These are phyloP conservation scores for Trichoderma orchidacearum DNA, from an alignment of 495 filamentous ascomycete species.

Conservation along the genomic window DNA sequence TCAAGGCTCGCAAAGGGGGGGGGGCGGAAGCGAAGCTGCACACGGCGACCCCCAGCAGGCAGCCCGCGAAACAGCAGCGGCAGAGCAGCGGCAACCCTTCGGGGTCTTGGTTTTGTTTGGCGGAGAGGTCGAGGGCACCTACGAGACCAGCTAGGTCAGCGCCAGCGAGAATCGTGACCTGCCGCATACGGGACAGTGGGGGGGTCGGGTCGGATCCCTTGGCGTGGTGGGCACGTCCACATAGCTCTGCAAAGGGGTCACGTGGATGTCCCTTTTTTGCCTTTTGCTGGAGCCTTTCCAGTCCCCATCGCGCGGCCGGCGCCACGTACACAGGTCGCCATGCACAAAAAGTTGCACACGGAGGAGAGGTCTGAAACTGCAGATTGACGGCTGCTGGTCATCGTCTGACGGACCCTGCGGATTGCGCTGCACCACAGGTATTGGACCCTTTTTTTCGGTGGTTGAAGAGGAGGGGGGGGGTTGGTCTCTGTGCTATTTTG, in stretches of 20 bases:
- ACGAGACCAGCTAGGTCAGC: not conserved
- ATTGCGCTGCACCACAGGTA: too few relatives aligned
- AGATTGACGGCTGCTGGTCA: not conserved
- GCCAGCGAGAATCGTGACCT: not conserved
- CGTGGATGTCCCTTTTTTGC: not conserved
- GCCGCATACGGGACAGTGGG: not conserved
- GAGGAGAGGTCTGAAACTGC: not conserved
- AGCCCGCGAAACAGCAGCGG: not conserved
- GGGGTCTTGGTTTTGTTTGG: not conserved
- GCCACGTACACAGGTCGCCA: not conserved
- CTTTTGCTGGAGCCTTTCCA: not conserved
- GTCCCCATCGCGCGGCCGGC: not conserved
- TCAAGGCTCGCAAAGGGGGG: not conserved
- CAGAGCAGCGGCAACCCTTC: not conserved
- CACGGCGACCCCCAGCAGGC: not conserved
- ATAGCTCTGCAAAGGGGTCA: not conserved
- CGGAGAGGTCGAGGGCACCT: too few relatives aligned
- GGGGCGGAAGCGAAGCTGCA: not conserved
- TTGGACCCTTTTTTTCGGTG: too few relatives aligned
- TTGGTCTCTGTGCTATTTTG: too few relatives aligned
- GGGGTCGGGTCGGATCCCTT: not conserved
- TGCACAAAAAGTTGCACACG: not conserved
- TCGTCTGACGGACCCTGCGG: too few relatives aligned
- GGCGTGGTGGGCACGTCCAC: too few relatives aligned
- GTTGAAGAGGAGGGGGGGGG: too few relatives aligned